phyloP scores from a whole-genome alignment of 495 filamentous ascomycete species.

The Penicillium verhagenii region DNA sequence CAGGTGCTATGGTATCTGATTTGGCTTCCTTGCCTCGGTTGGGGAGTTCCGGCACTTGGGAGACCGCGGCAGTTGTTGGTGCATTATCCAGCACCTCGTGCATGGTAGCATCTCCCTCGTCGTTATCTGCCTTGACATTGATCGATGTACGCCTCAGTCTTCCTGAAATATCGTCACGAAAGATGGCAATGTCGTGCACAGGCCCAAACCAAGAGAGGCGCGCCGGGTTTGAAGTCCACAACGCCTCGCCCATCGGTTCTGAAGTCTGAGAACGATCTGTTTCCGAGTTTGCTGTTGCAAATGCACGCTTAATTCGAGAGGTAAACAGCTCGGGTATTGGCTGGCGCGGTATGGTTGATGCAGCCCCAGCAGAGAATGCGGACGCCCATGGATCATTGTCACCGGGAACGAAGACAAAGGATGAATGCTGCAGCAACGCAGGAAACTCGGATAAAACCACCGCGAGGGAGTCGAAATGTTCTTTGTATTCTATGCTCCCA shows the following conservation, averaged over 20 bases:
- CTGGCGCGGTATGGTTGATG: conserved; percentile 69
- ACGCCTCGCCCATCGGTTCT: conserved; percentile 61
- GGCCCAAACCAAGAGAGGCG: conserved; percentile 81
- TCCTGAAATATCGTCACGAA: conserved; percentile 80
- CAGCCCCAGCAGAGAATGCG: conserved; percentile 79
- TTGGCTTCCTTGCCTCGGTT: conserved; percentile 17
- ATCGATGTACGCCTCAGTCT: conserved; percentile 74
- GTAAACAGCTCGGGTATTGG: conserved; percentile 85
- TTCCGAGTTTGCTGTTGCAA: conserved; percentile 72
- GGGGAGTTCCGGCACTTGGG: conserved; percentile 8
- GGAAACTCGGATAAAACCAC: conserved; percentile 82
- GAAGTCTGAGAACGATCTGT: conserved; percentile 40
- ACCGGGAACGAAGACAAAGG: conserved; percentile 89
- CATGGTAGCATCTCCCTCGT: conserved; percentile 20
- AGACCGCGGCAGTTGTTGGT: conserved; percentile 11
- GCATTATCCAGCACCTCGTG: conserved; percentile 18
- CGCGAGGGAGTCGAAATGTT: conserved; percentile 85
- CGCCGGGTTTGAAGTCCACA: conserved; percentile 87
- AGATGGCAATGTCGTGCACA: conserved; percentile 78
- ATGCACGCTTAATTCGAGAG: conserved; percentile 73
- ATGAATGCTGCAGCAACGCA: conserved; percentile 71
- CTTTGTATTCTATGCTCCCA: conserved; percentile 89
- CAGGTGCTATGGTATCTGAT: conserved; percentile 39
- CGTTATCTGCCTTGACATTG: conserved; percentile 39
- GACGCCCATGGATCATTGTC: conserved; percentile 95